Conservation (phyloP, 1,284 basidiomycete species). For the Neolentinus lepideus region DNA sequence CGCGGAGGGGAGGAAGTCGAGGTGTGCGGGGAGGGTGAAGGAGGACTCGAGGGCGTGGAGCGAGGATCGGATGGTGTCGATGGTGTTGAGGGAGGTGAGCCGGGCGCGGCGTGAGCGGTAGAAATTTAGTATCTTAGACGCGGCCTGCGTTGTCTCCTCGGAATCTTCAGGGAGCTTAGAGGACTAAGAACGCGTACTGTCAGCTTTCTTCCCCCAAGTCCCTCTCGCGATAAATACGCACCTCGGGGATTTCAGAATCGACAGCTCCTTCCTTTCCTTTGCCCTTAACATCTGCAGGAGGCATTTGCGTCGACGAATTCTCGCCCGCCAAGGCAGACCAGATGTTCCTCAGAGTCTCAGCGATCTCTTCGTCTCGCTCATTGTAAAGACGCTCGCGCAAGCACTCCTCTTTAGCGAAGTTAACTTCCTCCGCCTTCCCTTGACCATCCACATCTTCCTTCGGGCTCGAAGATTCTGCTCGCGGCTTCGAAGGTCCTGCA, state of each 20-base stretch:
- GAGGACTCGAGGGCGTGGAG: constrained; percentile 29
- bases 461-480: neutral
- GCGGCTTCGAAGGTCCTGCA: neutral
- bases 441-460: neutral
- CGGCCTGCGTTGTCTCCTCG: neutral
- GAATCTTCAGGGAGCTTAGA: neutral
- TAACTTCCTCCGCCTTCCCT: neutral
- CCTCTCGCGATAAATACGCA: neutral
- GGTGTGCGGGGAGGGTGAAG: constrained; percentile 33
- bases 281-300: neutral
- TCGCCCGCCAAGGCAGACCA: neutral
- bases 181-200: no score
- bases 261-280: neutral
- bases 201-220: no score
- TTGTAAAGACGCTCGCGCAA: neutral
- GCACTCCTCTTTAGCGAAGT: no score
- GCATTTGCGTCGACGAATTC: neutral
- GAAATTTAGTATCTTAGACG: neutral
- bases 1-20: constrained; percentile 28
- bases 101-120: neutral
- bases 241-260: neutral
- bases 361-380: neutral
- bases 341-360: neutral
- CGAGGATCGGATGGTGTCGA: constrained; percentile 28
- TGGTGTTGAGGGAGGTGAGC: constrained; percentile 20